A percentile compares a stretch with the other conserved stretches of the same genome.
Evolutionary conservation across 768 basidiomycete species (phyloP).

Genomic region (Tylopilus sp.): DNA sequence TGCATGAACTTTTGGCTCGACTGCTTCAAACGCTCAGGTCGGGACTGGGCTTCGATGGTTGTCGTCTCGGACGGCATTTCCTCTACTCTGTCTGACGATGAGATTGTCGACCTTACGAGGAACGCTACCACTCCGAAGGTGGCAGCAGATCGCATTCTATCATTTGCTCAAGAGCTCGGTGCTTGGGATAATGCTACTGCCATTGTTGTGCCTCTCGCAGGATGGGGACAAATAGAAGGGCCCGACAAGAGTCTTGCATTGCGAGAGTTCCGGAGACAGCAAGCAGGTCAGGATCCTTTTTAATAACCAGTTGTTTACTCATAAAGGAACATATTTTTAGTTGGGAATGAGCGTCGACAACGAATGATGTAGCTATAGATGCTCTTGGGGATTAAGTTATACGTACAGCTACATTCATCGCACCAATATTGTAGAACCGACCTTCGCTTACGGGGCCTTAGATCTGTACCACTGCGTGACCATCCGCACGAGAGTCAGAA

Average conservation of each 20-base stretch:
- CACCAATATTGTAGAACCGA: not conserved
- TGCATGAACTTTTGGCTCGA: not conserved
- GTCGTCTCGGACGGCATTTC: slow-evolving; percentile 94
- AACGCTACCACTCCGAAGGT: slow-evolving; percentile 63
- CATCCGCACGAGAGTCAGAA: slow-evolving; percentile 85
- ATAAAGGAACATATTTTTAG: slow-evolving; percentile 31
- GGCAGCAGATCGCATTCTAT: slow-evolving; percentile 80
- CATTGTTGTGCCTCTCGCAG: slow-evolving; percentile 86
- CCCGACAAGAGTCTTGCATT: slow-evolving; percentile 80
- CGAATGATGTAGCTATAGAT: slow-evolving; percentile 50
- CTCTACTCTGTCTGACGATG: slow-evolving; percentile 87
- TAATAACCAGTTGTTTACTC: slow-evolving; percentile 1
- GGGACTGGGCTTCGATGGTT: slow-evolving; percentile 82
- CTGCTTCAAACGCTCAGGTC: slow-evolving; percentile 43
- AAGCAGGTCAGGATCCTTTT: slow-evolving; percentile 46
- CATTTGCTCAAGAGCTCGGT: slow-evolving; percentile 84
- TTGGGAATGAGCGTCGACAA: slow-evolving; percentile 59
- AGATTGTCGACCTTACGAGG: slow-evolving; percentile 88
- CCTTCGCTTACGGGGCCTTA: slow-evolving; percentile 29
- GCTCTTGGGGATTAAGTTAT: not conserved
- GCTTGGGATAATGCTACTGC: slow-evolving; percentile 86
- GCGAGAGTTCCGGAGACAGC: slow-evolving; percentile 71
- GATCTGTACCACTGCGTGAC: slow-evolving; percentile 84
- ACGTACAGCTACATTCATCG: slow-evolving; percentile 1
- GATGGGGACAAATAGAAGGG: slow-evolving; percentile 83